These are phyloP conservation scores for Penicillium alfredii DNA, from an alignment of 495 filamentous ascomycete species.

Conservation along the genomic window DNA sequence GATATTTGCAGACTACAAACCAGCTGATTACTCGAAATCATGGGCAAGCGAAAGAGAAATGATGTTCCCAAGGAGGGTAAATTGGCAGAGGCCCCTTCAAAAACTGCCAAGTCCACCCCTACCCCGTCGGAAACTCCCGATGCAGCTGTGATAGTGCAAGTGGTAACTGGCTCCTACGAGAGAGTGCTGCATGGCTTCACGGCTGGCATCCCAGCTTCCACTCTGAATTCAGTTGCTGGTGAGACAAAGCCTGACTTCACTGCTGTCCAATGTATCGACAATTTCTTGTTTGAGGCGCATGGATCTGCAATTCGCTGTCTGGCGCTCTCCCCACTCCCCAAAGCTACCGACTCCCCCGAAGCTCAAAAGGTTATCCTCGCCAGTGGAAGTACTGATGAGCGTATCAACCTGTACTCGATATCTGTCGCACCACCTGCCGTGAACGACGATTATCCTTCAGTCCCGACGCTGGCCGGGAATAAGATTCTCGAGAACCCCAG, in stretches of 20 bases:
- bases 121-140: slow-evolving; percentile 21
- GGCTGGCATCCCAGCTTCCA: slow-evolving; percentile 52
- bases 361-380: slow-evolving; percentile 77
- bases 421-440: slow-evolving; percentile 59
- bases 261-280: slow-evolving; percentile 72
- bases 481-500: slow-evolving; percentile 72
- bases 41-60: slow-evolving; percentile 75
- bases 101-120: slow-evolving; percentile 30
- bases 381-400: slow-evolving; percentile 84
- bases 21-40: slow-evolving; percentile 29
- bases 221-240: slow-evolving; percentile 18
- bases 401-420: slow-evolving; percentile 89
- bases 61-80: slow-evolving; percentile 31
- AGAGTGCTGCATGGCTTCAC: slow-evolving; percentile 87
- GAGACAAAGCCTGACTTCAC: slow-evolving; percentile 20
- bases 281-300: slow-evolving; percentile 94
- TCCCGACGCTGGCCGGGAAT: slow-evolving; percentile 59
- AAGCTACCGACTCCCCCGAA: slow-evolving; percentile 40
- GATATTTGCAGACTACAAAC: slow-evolving; percentile 3
- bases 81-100: slow-evolving; percentile 23
- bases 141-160: slow-evolving; percentile 61
- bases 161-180: slow-evolving; percentile 93
- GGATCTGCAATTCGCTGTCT: slow-evolving; percentile 83
- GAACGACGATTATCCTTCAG: slow-evolving; percentile 37
- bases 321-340: slow-evolving; percentile 74